Evolutionary conservation across 1,284 basidiomycete species (phyloP).

Genomic region (Earliella scabrosa): DNA sequence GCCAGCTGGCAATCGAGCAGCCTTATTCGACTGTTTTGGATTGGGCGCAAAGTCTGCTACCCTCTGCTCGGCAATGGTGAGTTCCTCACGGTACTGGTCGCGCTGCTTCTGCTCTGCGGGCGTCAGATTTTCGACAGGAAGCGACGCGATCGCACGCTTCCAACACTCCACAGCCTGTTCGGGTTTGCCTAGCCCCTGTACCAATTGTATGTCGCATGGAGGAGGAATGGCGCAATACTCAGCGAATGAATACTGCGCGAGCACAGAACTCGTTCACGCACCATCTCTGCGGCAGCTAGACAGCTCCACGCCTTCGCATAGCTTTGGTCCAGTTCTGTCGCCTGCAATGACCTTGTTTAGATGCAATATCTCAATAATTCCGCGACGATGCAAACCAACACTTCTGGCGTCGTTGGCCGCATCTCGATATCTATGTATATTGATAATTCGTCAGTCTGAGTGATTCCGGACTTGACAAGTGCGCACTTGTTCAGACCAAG

Average conservation of each 20-base stretch:
- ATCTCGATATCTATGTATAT: neutral
- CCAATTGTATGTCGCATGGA: neutral
- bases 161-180: slow-evolving; percentile 18
- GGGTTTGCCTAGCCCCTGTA: slow-evolving; percentile 21
- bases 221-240: neutral
- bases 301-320: slow-evolving; percentile 43
- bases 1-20: too few species aligned
- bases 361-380: too few species aligned
- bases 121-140: slow-evolving; percentile 25
- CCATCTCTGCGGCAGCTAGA: slow-evolving; percentile 36
- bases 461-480: too few species aligned
- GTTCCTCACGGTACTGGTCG: slow-evolving; percentile 28
- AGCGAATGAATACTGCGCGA: neutral
- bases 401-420: too few species aligned
- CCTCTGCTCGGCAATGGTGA: neutral
- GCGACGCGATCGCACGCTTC: slow-evolving; percentile 24
- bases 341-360: slow-evolving; percentile 1
- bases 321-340: slow-evolving; percentile 33
- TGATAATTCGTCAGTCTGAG: neutral
- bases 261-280: slow-evolving; percentile 13
- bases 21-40: too few species aligned
- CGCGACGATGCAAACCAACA: too few species aligned
- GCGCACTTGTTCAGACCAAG: slow-evolving; percentile 26
- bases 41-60: neutral
- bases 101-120: slow-evolving; percentile 31